A percentile compares a stretch with the other conserved stretches of the same genome.
phyloP scores from a whole-genome alignment of 179 eudicot genomes.

The Sideroxylon spinosum region DNA sequence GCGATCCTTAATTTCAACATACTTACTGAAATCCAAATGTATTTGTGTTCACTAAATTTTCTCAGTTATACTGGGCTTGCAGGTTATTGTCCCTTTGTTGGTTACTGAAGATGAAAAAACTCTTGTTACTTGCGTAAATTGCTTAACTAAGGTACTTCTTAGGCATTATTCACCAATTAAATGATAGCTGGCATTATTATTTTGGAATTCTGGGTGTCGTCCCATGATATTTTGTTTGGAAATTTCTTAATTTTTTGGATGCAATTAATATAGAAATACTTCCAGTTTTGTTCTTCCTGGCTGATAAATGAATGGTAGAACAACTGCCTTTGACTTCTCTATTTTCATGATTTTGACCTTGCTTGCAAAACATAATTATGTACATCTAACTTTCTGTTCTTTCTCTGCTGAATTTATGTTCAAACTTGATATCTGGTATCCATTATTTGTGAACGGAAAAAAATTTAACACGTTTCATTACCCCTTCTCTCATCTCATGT shows the following conservation, averaged over 20 bases:
- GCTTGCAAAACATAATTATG: neutral
- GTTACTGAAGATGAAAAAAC: slow-evolving; percentile 92
- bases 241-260: neutral
- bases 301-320: neutral
- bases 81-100: slow-evolving; percentile 87
- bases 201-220: neutral
- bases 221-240: neutral
- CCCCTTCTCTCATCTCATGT: neutral
- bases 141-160: slow-evolving; percentile 78
- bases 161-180: too few relatives aligned
- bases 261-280: neutral
- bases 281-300: too few relatives aligned
- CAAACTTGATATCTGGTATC: neutral
- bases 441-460: neutral
- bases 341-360: neutral
- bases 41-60: neutral
- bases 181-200: neutral
- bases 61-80: slow-evolving; percentile 27
- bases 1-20: slow-evolving; percentile 20
- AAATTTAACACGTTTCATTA: neutral
- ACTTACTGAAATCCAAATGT: neutral
- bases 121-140: slow-evolving; percentile 83
- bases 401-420: neutral
- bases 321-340: neutral
- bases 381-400: neutral